Base-by-base conservation (phyloP, 2,329 filamentous ascomycete species). In the Neobulgaria alba region DNA sequence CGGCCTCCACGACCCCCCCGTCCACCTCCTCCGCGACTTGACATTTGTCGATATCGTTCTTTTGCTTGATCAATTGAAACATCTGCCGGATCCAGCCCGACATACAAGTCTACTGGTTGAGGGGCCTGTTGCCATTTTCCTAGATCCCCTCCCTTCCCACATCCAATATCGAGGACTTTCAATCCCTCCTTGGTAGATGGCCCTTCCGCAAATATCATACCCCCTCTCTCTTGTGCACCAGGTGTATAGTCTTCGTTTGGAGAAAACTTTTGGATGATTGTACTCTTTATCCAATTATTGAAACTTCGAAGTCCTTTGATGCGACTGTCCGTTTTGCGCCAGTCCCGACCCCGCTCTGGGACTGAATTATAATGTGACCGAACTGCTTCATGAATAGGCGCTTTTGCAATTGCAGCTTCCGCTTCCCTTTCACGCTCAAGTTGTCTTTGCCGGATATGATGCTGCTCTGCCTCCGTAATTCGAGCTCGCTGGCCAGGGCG, bases 281-380 rank as follows among this genome's bases (percentile, higher is more conserved):
- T 90, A 59, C 87, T 95, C 71, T 98, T 98, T 65, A 98, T 77
- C 92, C 92, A 98, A 63, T 98, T 98, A 67, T 98, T 98, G 70
- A 95, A 92, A 52, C 84, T 86, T 39, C 92, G 79, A 39, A 98
- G 68, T 1, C 92, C 92, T 66, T 93, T 95, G 68, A 98, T 98
- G 56, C 85, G 83, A 62, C 85, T 94, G 57, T 94, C 88, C 5
- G 87, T 94, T 60, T 84, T 87, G 36, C 92, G 79, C 90, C 92
- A 98, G 57, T 95, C 88, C 39, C 90, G 79, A 10, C 92, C 92
- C 20, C 89, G 78, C 67, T 98, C 85, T 0, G 90, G 90, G 0
- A 96, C 90, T 29, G 85, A 82, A 63, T 98, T 98, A 72, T 98
- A 98, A 63, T 95, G 90, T 51, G 94, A 82, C 37, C 82, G 78